Percentiles rank a stretch among this genome's conserved stretches.
Evolutionary conservation across 192 early-diverging fungal species (phyloP).

Genomic region (Coemansia sp.): DNA sequence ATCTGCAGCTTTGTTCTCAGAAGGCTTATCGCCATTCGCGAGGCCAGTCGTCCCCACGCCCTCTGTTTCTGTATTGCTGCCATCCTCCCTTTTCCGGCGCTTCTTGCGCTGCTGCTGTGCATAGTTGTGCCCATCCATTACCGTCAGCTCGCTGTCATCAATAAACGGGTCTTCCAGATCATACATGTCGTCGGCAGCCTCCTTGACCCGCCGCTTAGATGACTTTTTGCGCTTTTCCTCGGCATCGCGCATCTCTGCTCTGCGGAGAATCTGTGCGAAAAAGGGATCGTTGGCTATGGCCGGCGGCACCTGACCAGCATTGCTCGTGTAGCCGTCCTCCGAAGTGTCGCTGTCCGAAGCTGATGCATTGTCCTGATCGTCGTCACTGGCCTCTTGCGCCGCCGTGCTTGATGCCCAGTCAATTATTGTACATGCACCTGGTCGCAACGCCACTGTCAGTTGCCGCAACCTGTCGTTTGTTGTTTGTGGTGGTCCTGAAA

Average conservation of each 20-base stretch:
- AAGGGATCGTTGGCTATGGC: slow-evolving; percentile 55
- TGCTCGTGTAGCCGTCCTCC: slow-evolving; percentile 37
- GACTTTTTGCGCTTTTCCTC: slow-evolving; percentile 17
- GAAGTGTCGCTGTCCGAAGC: slow-evolving; percentile 31
- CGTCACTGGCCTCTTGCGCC: slow-evolving; percentile 15
- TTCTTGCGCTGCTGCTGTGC: slow-evolving; percentile 35
- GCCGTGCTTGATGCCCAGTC: slow-evolving; percentile 34
- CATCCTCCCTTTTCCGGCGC: slow-evolving; percentile 46
- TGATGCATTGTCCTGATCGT: slow-evolving; percentile 10
- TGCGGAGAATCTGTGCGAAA: slow-evolving; percentile 44
- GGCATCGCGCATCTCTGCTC: slow-evolving; percentile 41
- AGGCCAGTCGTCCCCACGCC: slow-evolving; percentile 7
- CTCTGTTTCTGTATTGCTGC: slow-evolving; percentile 40
- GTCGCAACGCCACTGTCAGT: slow-evolving; percentile 30
- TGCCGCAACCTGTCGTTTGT: slow-evolving; percentile 34
- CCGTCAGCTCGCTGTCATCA: slow-evolving; percentile 52
- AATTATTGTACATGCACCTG: slow-evolving; percentile 44
- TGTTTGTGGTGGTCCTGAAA: slow-evolving; percentile 23
- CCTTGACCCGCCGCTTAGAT: slow-evolving; percentile 20
- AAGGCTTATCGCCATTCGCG: not conserved
- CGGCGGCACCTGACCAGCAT: slow-evolving; percentile 39
- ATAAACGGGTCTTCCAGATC: slow-evolving; percentile 56
- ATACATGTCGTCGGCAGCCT: slow-evolving; percentile 42
- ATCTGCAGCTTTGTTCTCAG: not conserved
- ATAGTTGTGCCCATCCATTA: slow-evolving; percentile 47